These are phyloP conservation scores for Patellifolia procumbens DNA, from an alignment of 179 eudicot genomes.

Conservation along the genomic window DNA sequence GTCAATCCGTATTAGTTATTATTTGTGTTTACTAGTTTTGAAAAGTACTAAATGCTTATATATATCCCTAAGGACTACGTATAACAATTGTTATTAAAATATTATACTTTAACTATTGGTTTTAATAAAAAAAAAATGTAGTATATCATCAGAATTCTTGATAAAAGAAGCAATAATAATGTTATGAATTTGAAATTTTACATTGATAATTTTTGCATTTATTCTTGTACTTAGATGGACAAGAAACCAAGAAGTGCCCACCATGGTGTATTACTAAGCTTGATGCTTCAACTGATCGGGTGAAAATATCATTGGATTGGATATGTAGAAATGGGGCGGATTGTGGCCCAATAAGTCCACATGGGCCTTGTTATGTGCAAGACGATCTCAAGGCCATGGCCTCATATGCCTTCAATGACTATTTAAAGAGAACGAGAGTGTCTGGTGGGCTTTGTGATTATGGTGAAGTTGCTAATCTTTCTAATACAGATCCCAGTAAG, in stretches of 20 bases:
- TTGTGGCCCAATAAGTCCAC: constrained; percentile 19
- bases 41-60: no score
- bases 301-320: constrained; percentile 18
- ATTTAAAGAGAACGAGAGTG: constrained; percentile 12
- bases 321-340: constrained; percentile 21
- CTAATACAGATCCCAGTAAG: constrained; percentile 26
- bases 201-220: background rate
- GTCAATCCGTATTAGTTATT: no score
- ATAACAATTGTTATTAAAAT: no score
- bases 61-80: no score
- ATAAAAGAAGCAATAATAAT: no score
- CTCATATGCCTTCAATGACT: constrained; percentile 28
- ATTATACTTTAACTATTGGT: no score
- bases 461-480: constrained; percentile 7
- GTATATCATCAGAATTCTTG: no score
- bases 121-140: no score
- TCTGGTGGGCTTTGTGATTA: constrained; percentile 22
- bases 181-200: background rate
- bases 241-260: constrained; percentile 2
- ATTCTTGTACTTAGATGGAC: background rate
- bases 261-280: constrained; percentile 22
- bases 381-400: constrained; percentile 20
- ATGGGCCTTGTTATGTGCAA: constrained; percentile 12
- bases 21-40: no score
- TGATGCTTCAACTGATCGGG: background rate